phyloP scores from a whole-genome alignment of 2,329 filamentous ascomycete species.

The Neocucurbitaria cava region DNA sequence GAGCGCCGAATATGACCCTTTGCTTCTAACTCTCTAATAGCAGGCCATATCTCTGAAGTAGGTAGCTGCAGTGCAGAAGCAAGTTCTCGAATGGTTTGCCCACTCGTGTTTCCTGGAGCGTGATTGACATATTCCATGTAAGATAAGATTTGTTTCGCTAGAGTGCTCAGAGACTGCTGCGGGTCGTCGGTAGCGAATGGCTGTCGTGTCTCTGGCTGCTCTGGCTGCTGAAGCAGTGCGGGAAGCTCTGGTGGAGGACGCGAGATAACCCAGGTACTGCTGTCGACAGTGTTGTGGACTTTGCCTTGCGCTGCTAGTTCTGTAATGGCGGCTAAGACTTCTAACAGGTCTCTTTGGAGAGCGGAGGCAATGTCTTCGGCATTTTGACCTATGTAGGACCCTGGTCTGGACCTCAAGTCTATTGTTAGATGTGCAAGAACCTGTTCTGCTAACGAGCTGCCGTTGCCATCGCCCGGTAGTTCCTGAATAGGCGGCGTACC shows the following conservation, averaged over 20 bases:
- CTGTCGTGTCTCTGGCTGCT: background rate
- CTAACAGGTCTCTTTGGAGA: background rate
- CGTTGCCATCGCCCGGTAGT: background rate
- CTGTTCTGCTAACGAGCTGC: slow-evolving; percentile 7
- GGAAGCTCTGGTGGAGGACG: slow-evolving; percentile 14
- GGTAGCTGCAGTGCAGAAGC: slow-evolving; percentile 1
- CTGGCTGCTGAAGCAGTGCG: background rate
- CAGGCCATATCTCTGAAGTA: slow-evolving; percentile 1
- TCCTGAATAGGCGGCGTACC: background rate
- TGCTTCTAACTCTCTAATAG: background rate
- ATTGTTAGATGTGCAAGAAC: slow-evolving; percentile 17
- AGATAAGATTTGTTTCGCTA: background rate
- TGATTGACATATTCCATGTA: background rate
- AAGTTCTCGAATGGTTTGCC: slow-evolving; percentile 1
- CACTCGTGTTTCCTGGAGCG: background rate
- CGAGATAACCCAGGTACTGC: slow-evolving; percentile 26
- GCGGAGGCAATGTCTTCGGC: slow-evolving; percentile 11
- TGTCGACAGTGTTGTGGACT: slow-evolving; percentile 24
- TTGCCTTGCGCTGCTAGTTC: slow-evolving; percentile 7
- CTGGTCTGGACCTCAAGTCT: slow-evolving; percentile 19
- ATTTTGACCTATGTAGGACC: slow-evolving; percentile 26
- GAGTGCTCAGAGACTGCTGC: background rate
- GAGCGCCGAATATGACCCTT: background rate
- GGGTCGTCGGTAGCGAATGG: background rate
- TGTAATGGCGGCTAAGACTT: background rate